Percentiles rank a stretch among this genome's conserved stretches.
Evolutionary conservation across 371 early-diverging fungal species (phyloP).

Genomic region (Circinella minor): DNA sequence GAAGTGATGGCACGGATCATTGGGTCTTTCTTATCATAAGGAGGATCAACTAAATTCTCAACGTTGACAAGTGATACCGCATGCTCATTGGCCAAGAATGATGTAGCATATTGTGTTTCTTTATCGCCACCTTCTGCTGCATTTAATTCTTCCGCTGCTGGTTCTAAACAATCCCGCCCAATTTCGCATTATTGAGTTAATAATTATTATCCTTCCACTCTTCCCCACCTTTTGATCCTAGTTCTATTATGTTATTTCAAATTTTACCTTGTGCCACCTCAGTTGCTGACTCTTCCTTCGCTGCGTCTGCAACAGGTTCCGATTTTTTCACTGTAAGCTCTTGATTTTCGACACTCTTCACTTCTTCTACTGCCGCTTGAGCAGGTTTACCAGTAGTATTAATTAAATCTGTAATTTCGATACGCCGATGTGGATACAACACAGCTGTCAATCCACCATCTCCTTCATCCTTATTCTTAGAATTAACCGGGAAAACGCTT

Average conservation of each 20-base stretch:
- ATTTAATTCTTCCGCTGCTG: not conserved
- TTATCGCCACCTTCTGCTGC: constrained; percentile 19
- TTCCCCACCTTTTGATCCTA: not conserved
- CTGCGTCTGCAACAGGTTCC: not conserved
- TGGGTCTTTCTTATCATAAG: constrained; percentile 83
- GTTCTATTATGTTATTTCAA: too few relatives aligned
- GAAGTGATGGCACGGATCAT: constrained; percentile 93
- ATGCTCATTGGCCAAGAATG: constrained; percentile 69
- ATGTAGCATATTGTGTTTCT: constrained; percentile 48
- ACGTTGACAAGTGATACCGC: constrained; percentile 85
- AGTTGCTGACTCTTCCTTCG: not conserved
- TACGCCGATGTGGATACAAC: constrained; percentile 92
- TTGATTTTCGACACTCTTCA: not conserved
- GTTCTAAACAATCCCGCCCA: not conserved
- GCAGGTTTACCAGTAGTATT: constrained; percentile 17
- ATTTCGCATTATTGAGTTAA: not conserved
- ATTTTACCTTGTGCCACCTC: not conserved
- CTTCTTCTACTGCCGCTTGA: constrained; percentile 18
- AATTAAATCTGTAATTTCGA: constrained; percentile 74
- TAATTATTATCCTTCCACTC: not conserved
- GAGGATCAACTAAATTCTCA: constrained; percentile 83
- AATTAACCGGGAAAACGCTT: constrained; percentile 83
- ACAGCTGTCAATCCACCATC: constrained; percentile 91
- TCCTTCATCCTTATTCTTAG: constrained; percentile 32
- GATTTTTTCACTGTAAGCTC: constrained; percentile 16